These are phyloP conservation scores for Cajanus cajan DNA, from an alignment of 306 rosid species.

Conservation along the genomic window DNA sequence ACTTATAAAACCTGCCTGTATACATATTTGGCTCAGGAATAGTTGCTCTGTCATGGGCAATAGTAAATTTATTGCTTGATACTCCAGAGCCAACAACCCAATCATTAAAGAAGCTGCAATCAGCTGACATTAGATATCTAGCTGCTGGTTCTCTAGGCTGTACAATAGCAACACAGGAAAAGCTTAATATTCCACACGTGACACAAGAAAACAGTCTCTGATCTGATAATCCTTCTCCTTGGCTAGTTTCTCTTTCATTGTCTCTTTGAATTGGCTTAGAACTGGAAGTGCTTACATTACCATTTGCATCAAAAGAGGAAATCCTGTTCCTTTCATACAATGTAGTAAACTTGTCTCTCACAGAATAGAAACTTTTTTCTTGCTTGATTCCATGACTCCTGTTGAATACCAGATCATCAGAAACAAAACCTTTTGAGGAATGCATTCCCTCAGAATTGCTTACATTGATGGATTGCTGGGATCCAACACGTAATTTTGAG, in stretches of 20 bases:
- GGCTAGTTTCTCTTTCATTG: constrained; percentile 42
- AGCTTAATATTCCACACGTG: constrained; percentile 91
- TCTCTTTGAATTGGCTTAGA: constrained; percentile 42
- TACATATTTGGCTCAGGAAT: constrained; percentile 37
- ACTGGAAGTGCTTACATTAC: constrained; percentile 43
- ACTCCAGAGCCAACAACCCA: constrained; percentile 75
- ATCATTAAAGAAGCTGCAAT: constrained; percentile 83
- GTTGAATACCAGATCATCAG: constrained; percentile 61
- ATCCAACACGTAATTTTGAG: constrained; percentile 81
- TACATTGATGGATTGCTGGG: constrained; percentile 49
- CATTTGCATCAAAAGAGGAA: constrained; percentile 47
- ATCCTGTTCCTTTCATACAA: constrained; percentile 48
- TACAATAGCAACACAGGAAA: constrained; percentile 88
- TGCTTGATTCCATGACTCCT: constrained; percentile 51
- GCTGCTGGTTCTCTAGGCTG: constrained; percentile 90
- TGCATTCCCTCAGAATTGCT: constrained; percentile 54
- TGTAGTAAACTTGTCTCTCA: constrained; percentile 55
- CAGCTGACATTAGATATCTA: constrained; percentile 89
- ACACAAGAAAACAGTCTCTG: constrained; percentile 95
- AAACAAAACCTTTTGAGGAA: constrained; percentile 58
- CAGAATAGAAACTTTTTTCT: constrained; percentile 51
- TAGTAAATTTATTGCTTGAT: constrained; percentile 40
- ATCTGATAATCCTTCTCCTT: constrained; percentile 68
- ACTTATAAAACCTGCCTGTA: constrained; percentile 54
- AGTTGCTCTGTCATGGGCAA: constrained; percentile 41